Base-by-base conservation (phyloP, 2,329 filamentous ascomycete species). In the Teratosphaeria zuluensis region DNA sequence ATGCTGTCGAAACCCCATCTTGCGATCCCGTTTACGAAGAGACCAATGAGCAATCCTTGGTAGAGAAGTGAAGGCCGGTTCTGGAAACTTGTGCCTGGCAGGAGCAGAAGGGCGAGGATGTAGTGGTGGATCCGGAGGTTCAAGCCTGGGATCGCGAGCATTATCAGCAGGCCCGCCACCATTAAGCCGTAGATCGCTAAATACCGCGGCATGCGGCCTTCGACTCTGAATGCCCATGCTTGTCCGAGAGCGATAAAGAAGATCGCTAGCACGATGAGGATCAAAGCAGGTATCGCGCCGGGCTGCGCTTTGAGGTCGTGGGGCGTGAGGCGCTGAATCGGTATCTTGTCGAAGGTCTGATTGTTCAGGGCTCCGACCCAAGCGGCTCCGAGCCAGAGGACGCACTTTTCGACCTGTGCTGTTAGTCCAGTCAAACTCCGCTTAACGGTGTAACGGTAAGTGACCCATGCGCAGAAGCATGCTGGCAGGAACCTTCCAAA, bases 351-450 rank as follows among this genome's bases (percentile, higher is more conserved):
- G 68, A 99, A 90, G 0, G 94, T 97, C 74, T 96, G 95, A 74
- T 97, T 97, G 69, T 92, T 92, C 64, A 99, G 76, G 1, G 90
- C 87, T 16, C 92, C 94, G 46, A 96, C 84, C 88, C 95, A 99
- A 69, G 88, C 91, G 7, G 85, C 87, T 1, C 92, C 92, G 0
- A 99, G 79, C 88, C 91, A 97, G 31, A 97, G 79, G 2, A 97
- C 74, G 0, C 90, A 89, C 78, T 95, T 96, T 69, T 96, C 92
- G 51, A 96, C 67, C 70, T 96, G 92, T 0, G 92, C 90, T 0
- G 84, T 87, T 1, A 96, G 80, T 1, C 85, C 86, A 1, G 73
- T 74, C 30, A 96, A 81, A 0, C 88, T 85, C 53, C 89, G 86
- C 4, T 84, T 80, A 9, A 94, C 82, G 57, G 92, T 92, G 71